These are phyloP conservation scores for Auriscalpium orientale DNA, from an alignment of 768 basidiomycete species.

Conservation along the genomic window DNA sequence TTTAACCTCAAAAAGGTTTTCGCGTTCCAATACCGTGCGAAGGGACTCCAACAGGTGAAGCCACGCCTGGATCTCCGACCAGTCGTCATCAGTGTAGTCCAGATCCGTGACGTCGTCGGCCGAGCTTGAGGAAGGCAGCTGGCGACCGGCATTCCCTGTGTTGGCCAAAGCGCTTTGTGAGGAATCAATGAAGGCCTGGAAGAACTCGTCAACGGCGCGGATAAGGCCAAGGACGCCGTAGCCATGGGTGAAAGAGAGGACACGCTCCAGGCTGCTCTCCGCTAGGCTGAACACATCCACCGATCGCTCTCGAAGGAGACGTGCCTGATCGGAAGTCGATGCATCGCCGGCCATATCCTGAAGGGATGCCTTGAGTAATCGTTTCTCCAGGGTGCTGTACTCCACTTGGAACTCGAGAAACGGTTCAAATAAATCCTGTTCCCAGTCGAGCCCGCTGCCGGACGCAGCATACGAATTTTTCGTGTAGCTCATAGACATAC, in stretches of 20 bases:
- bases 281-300: conserved; percentile 69
- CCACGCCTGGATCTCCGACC: conserved; percentile 76
- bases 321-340: conserved; percentile 41
- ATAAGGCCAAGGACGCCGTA: conserved; percentile 75
- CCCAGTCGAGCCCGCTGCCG: conserved; percentile 54
- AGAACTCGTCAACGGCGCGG: conserved; percentile 61
- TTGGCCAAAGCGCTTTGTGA: conserved; percentile 45
- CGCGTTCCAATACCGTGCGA: conserved; percentile 60
- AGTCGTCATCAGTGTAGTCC: conserved; percentile 83
- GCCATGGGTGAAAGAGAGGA: conserved; percentile 79
- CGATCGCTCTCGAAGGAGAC: conserved; percentile 66
- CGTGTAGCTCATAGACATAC: conserved; percentile 13
- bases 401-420: conserved; percentile 88
- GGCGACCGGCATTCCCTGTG: conserved; percentile 9
- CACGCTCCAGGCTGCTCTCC: conserved; percentile 74
- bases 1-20: conserved; percentile 62
- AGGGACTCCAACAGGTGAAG: conserved; percentile 81
- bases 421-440: conserved; percentile 86
- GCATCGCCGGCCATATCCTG: conserved; percentile 36
- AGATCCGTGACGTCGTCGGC: conserved; percentile 67
- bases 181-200: conserved; percentile 61
- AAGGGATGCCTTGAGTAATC: conserved; percentile 54
- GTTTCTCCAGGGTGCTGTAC: conserved; percentile 71
- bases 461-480: conserved; percentile 2
- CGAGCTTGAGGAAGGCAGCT: conserved; percentile 26